Base-by-base conservation (phyloP, 1,284 basidiomycete genomes). In the Ganoderma meredithae region DNA sequence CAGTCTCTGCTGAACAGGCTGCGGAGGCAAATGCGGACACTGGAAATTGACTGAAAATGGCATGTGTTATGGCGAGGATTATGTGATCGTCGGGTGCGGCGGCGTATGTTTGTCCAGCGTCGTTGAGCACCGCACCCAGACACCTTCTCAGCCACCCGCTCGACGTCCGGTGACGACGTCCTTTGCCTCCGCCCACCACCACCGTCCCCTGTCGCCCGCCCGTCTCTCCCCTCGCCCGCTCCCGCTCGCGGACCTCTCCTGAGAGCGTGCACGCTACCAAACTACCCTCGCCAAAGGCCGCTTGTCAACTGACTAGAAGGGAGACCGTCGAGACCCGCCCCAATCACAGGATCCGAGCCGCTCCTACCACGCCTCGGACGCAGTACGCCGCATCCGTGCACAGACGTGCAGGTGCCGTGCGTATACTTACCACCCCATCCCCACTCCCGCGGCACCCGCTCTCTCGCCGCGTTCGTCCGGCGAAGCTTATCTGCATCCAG, bases 301-400 rank as follows among this genome's bases (percentile, higher is more conserved):
- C 22, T 33, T 13, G 56, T 59, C 63, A 59, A 59, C 53, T 43
- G 43, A 49, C 55, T 47, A 49, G 44, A 31, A 39, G 58, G 63
- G 40, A 36, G 25, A 44, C 25, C 52, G 53, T 63, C 52, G 47
- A 49, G 22, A 39, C 53, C 53, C 56, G 67, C 60, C 22, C 27
- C 52, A 52, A 66, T 71, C 68, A 68, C 65, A 71, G 70, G 70
- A 66, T 71, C 70, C 68, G 68, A 63, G 65, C 70, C 64, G 59
- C 64, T n/a, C n/a, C 65, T 36, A 56, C 60, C 63, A 62, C 65
- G 61, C 53, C 63, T 67, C 69, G 69, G 69, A 58, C 67, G 33
- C 61, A 60, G 64, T 69, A 65, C 41, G 64, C 53, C 44, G 36
- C 39, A 60, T 40, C 22, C 9, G 47, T 49, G 22, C 47, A 49